phyloP scores from a whole-genome alignment of 2,329 filamentous ascomycete genomes.

The Metarhizium humberi region DNA sequence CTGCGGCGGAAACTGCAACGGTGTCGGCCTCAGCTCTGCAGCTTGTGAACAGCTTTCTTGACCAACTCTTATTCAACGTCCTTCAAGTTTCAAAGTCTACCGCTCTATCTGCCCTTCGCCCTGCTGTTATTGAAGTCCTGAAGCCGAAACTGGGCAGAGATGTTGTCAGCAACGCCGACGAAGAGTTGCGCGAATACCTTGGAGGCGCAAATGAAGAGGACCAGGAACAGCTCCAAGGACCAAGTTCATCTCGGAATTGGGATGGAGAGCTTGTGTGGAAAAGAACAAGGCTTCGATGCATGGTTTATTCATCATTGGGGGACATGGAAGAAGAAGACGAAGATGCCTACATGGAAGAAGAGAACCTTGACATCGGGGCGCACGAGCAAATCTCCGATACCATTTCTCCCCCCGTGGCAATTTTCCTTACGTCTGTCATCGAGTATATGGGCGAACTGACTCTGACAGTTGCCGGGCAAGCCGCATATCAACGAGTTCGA shows the following conservation, averaged over 20 bases:
- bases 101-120: conserved; percentile 62
- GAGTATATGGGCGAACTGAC: conserved; percentile 92
- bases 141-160: conserved; percentile 84
- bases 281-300: conserved; percentile 81
- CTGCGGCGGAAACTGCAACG: conserved; percentile 57
- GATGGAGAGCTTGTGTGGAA: conserved; percentile 94
- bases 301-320: conserved; percentile 95
- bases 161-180: conserved; percentile 72
- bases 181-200: conserved; percentile 80
- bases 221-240: conserved; percentile 43
- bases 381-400: conserved; percentile 53
- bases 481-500: conserved; percentile 61
- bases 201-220: conserved; percentile 72
- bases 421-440: conserved; percentile 89
- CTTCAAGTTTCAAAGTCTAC: conserved; percentile 75
- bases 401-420: conserved; percentile 84
- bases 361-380: conserved; percentile 53
- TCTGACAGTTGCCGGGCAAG: conserved; percentile 77
- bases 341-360: conserved; percentile 76
- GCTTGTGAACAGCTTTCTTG: conserved; percentile 84
- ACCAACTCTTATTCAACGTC: conserved; percentile 86
- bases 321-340: conserved; percentile 98
- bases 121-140: conserved; percentile 76
- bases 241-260: conserved; percentile 51
- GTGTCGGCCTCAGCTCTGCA: conserved; percentile 66